Base-by-base conservation (phyloP, 306 rosid species). In the Vicia sativa region DNA sequence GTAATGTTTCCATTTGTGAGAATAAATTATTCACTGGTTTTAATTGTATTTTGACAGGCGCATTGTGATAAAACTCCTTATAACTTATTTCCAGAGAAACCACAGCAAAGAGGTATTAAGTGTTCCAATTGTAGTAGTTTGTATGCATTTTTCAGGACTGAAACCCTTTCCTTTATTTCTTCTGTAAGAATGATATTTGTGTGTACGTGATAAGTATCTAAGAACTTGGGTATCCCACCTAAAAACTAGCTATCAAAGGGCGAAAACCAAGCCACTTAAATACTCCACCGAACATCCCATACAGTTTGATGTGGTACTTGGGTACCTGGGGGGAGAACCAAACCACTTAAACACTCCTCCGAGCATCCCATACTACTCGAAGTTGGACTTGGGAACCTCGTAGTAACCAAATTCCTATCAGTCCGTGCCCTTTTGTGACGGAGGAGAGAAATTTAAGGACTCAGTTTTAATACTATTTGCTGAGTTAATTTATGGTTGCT, bases 31-130 rank as follows among this genome's bases (percentile, higher is more conserved):
- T 39, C 60, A 50, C 64, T 74, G 58, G 74, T 77, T 26, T 58
- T 13, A 72, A 38, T 66, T 73, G 70, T 63, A 78, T 70, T 78
- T 78, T 84, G 68, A 72, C 96, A 93, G 98, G 85, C 98, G 98
- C 65, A 93, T 93, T 77, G 96, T 93, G 71, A 93, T 93, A 75
- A 93, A 90, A 65, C 84, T 93, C 71, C 83, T 93, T 68, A 80
- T 90, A 59, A 90, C 98, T 38, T 93, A 87, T 82, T 93, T 93
- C 78, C 96, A 81, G 78, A 90, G 89, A 79, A 93, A 90, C 77
- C 91, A 93, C 82, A 93, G 96, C 82, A 92, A 90, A 87, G 98
- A 92, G 96, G 98, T 93, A 77, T 25, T 68, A 56, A 23, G 43
- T 71, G 67, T 39, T 59, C 45, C 38, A 41, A 23, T 31, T 69